These are phyloP conservation scores for Acanthochlamys bracteata DNA, from an alignment of 106 monocot genomes.

Conservation along the genomic window DNA sequence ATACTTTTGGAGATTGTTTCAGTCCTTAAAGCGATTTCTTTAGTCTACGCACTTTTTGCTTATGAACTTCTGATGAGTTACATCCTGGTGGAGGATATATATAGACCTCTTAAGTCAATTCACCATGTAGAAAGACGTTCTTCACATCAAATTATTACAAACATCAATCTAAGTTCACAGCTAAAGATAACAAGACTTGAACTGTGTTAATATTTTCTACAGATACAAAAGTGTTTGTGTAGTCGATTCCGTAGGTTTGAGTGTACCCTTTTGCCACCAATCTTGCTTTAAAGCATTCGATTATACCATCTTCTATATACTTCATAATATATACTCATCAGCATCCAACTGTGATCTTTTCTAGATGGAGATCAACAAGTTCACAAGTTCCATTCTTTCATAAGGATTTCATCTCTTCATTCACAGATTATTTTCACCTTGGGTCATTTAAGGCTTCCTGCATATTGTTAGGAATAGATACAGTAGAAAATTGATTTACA, in stretches of 20 bases:
- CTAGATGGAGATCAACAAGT: too few species aligned
- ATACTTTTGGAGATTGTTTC: conserved; percentile 13
- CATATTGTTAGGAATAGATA: neutral
- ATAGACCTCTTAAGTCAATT: too few species aligned
- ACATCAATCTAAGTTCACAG: too few species aligned
- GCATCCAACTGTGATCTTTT: neutral
- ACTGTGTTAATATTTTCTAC: conserved; percentile 9
- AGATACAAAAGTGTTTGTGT: conserved; percentile 5
- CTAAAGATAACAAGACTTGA: too few species aligned
- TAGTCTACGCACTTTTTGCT: conserved; percentile 5
- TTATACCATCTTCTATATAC: too few species aligned
- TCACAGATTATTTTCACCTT: neutral
- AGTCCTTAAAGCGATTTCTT: conserved; percentile 20
- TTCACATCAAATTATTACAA: too few species aligned
- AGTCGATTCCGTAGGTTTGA: conserved; percentile 4
- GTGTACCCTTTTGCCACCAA: too few species aligned
- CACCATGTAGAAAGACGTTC: too few species aligned
- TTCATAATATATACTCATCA: conserved; percentile 4
- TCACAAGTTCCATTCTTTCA: conserved; percentile 7
- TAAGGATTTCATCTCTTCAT: conserved; percentile 3
- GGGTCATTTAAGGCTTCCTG: conserved; percentile 4
- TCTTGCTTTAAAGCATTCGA: too few species aligned
- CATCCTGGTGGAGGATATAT: conserved; percentile 15
- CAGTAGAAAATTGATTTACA: neutral
- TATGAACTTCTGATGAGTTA: too few species aligned